A percentile compares a stretch with the other conserved stretches of the same genome.
phyloP scores from a whole-genome alignment of 495 filamentous ascomycete genomes.

The Aspergillus bridgeri region DNA sequence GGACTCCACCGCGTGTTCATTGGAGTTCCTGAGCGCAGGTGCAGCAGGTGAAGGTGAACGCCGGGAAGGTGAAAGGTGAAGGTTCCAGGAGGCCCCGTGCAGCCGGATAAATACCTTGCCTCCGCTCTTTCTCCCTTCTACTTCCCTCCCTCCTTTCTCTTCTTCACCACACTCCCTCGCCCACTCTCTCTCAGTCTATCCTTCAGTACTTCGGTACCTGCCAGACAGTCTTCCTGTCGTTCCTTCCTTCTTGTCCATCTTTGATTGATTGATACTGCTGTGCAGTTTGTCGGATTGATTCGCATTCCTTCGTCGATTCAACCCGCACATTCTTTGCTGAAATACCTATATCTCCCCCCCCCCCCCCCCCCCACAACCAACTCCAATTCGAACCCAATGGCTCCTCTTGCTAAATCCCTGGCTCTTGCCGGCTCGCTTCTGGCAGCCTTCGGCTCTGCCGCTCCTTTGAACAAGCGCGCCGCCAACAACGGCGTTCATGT shows the following conservation, averaged over 20 bases:
- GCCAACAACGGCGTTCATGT: constrained; percentile 36
- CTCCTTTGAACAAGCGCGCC: constrained; percentile 40
- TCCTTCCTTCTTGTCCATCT: constrained; percentile 22
- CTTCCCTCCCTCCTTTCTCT: constrained; percentile 9
- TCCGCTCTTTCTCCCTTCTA: constrained; percentile 15
- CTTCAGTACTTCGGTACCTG: background rate
- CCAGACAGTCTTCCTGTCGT: constrained; percentile 15
- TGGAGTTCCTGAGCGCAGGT: background rate
- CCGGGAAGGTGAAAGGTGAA: too few species aligned
- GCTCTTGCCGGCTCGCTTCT: constrained; percentile 41
- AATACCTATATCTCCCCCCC: background rate
- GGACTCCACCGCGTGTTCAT: constrained; percentile 1
- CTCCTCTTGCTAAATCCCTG: constrained; percentile 41
- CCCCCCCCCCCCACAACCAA: constrained; percentile 9
- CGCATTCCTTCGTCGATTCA: constrained; percentile 11
- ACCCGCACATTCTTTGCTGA: constrained; percentile 14
- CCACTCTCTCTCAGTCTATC: constrained; percentile 21
- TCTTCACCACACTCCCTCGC: constrained; percentile 2
- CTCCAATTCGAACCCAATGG: constrained; percentile 29
- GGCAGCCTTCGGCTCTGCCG: constrained; percentile 33
- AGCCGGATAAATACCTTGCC: constrained; percentile 14
- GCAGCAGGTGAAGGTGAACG: too few species aligned
- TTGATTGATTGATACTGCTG: constrained; percentile 33
- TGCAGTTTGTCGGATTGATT: constrained; percentile 31
- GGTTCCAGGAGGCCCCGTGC: background rate